phyloP scores from a whole-genome alignment of 371 early-diverging fungal genomes.

The Rhizopus stolonifer region DNA sequence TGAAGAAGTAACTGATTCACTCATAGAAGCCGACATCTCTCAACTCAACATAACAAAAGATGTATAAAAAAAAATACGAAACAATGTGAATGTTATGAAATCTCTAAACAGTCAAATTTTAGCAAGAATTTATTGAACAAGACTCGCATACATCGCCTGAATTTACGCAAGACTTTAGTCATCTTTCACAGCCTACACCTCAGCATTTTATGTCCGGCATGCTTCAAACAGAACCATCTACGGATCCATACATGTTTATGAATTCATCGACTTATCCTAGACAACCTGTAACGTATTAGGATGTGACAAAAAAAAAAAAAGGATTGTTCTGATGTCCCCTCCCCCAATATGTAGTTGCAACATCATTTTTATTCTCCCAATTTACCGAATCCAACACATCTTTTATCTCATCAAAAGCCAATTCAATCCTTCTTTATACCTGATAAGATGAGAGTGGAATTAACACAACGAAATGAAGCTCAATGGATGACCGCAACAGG shows the following conservation, averaged over 20 bases:
- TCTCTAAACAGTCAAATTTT: background rate
- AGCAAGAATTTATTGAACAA: background rate
- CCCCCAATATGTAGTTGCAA: constrained; percentile 52
- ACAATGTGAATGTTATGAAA: background rate
- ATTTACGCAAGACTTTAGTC: background rate
- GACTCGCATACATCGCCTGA: background rate
- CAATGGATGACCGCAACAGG: constrained; percentile 60
- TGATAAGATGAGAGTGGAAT: constrained; percentile 78
- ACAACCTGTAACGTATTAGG: constrained; percentile 55
- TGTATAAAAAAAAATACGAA: constrained; percentile 9
- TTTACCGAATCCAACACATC: constrained; percentile 66
- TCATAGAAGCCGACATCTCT: constrained; percentile 19
- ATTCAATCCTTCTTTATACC: constrained; percentile 83
- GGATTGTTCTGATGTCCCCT: background rate
- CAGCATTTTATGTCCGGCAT: constrained; percentile 14
- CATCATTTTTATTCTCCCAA: constrained; percentile 78
- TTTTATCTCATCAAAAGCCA: constrained; percentile 73
- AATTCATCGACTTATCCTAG: constrained; percentile 33
- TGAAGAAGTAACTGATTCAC: background rate
- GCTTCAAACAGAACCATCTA: constrained; percentile 16
- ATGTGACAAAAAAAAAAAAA: background rate
- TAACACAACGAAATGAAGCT: constrained; percentile 75
- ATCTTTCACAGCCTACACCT: background rate
- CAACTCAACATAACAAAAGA: constrained; percentile 33
- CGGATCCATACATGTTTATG: constrained; percentile 44